Percentiles rank a stretch among this genome's conserved stretches.
These are phyloP conservation scores for Alnus rubra DNA, from an alignment of 306 rosid species.

Conservation along the genomic window DNA sequence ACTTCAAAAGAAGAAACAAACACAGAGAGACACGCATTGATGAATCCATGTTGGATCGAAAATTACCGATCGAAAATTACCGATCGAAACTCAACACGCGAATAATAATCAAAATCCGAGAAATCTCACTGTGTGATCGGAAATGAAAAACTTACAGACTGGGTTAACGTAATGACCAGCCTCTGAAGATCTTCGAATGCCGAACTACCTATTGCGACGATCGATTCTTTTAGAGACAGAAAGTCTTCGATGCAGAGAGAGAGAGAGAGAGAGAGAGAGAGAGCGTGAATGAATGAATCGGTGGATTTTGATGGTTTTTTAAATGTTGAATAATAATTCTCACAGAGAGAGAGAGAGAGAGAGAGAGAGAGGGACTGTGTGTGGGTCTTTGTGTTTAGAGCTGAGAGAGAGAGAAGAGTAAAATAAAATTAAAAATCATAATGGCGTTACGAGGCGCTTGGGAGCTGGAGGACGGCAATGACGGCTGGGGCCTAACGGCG, in stretches of 20 bases:
- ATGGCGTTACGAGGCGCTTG: constrained; percentile 50
- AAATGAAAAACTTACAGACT: constrained; percentile 45
- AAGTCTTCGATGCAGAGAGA: constrained; percentile 26
- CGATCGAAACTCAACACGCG: constrained; percentile 20
- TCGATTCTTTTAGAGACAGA: constrained; percentile 12
- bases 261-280: constrained; percentile 29
- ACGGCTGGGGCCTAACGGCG: constrained; percentile 47
- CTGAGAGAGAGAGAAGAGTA: constrained; percentile 18
- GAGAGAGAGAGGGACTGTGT: constrained; percentile 15
- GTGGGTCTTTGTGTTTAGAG: constrained; percentile 22
- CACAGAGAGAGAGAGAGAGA: constrained; percentile 15
- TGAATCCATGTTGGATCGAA: constrained; percentile 48
- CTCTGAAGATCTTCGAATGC: constrained; percentile 25
- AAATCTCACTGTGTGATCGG: neutral
- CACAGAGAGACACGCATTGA: neutral
- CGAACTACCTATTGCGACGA: constrained; percentile 28
- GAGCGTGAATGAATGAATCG: constrained; percentile 22
- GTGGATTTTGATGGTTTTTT: neutral
- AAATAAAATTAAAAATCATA: constrained; percentile 11
- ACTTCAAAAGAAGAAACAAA: neutral
- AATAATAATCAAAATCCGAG: neutral
- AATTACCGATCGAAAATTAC: constrained; percentile 42
- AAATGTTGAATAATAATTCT: neutral
- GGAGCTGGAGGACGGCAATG: constrained; percentile 35
- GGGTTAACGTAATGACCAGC: constrained; percentile 37